These are phyloP conservation scores for Nakazawaea pomicola DNA, from an alignment of 805 yeast species.

Conservation along the genomic window DNA sequence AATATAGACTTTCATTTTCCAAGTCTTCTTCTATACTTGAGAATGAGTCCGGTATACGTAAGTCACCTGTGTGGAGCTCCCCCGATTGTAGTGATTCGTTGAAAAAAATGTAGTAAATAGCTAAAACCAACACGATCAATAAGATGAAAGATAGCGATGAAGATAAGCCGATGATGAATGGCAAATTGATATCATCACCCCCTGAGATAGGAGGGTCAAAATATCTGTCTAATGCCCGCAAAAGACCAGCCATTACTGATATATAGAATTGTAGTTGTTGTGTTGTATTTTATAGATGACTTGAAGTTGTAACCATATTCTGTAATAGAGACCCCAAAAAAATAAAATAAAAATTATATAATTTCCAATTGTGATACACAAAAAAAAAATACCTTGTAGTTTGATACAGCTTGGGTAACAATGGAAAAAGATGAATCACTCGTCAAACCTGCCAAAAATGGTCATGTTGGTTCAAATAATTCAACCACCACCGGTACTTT, in stretches of 20 bases:
- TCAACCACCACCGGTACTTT: no score
- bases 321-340: no score
- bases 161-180: conserved; percentile 18
- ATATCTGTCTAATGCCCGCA: neutral
- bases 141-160: conserved; percentile 22
- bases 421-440: no score
- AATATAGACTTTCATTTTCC: conserved; percentile 16
- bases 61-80: conserved; percentile 1
- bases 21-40: conserved; percentile 16
- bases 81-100: conserved; percentile 14
- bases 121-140: conserved; percentile 19
- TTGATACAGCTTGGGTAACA: no score
- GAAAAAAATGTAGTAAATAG: conserved; percentile 23
- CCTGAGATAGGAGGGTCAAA: conserved; percentile 10
- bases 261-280: no score
- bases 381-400: no score
- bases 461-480: no score
- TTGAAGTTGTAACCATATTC: no score
- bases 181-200: conserved; percentile 14
- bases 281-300: no score
- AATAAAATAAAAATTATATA: no score
- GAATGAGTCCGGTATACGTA: conserved; percentile 23
- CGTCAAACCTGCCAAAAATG: no score
- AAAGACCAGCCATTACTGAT: neutral
- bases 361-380: no score